Percentiles rank a stretch among this genome's conserved stretches.
Evolutionary conservation across 1,284 basidiomycete species (phyloP).

Genomic region (Papiliotrema laurentii): DNA sequence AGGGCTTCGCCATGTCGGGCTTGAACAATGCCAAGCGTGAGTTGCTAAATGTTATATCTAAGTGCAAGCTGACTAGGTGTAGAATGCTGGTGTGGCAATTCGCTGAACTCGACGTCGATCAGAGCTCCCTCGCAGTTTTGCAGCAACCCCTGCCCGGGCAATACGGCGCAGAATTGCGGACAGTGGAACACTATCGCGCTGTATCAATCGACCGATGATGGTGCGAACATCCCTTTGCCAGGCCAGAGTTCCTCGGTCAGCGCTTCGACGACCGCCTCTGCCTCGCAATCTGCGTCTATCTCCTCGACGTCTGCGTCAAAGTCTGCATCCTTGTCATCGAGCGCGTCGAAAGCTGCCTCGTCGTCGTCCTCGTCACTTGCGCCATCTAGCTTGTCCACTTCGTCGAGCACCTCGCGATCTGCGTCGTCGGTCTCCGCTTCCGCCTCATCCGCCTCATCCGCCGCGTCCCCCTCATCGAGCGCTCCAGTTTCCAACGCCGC

Average conservation of each 20-base stretch:
- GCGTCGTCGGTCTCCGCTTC: background rate
- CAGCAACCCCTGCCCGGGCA: constrained; percentile 17
- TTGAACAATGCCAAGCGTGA: constrained; percentile 3
- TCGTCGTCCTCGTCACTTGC: background rate
- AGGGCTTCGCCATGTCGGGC: constrained; percentile 18
- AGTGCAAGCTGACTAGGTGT: background rate
- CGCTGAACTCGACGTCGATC: background rate
- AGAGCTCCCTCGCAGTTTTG: constrained; percentile 11
- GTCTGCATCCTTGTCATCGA: background rate
- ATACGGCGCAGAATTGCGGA: constrained; percentile 22
- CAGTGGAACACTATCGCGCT: constrained; percentile 2
- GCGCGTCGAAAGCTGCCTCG: background rate
- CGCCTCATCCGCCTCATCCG: background rate
- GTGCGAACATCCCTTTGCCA: background rate
- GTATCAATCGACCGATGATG: background rate
- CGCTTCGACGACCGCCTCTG: background rate
- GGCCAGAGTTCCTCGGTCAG: background rate
- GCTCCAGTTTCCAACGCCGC: background rate
- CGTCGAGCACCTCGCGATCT: background rate
- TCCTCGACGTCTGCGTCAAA: background rate
- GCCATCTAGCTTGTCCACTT: background rate
- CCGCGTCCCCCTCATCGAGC: background rate
- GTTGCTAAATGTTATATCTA: background rate
- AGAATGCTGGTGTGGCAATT: constrained; percentile 1
- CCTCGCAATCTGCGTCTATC: background rate